Percentiles rank a stretch among this genome's conserved stretches.
These are phyloP conservation scores for Solanum lycopersicoides DNA, from an alignment of 257 asterid genomes.

Conservation along the genomic window DNA sequence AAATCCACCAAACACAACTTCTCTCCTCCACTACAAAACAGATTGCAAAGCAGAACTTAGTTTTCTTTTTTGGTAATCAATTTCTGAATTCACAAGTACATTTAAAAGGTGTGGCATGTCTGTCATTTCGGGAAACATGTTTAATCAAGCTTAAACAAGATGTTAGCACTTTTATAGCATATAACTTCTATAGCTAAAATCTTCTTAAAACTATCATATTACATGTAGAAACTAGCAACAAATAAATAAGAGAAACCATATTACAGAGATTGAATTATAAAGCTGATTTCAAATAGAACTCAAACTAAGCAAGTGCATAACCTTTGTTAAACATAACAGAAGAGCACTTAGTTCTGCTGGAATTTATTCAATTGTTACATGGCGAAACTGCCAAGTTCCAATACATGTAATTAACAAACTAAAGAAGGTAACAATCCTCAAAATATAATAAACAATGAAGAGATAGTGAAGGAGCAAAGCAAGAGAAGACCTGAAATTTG, in stretches of 20 bases:
- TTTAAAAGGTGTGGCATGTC: neutral
- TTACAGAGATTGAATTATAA: neutral
- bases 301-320: neutral
- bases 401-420: neutral
- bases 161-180: neutral
- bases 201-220: neutral
- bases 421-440: neutral
- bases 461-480: neutral
- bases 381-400: neutral
- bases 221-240: neutral
- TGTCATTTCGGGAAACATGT: neutral
- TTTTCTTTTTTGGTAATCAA: neutral
- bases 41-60: neutral
- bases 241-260: neutral
- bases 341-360: neutral
- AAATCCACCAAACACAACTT: slow-evolving; percentile 95
- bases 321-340: neutral
- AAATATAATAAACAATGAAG: neutral
- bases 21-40: slow-evolving; percentile 76
- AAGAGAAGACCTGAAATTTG: neutral
- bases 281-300: neutral
- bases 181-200: neutral
- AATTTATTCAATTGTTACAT: neutral
- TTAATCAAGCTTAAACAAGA: neutral
- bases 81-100: neutral